phyloP scores from a whole-genome alignment of 129 eudicot genomes.

The Ambrosia trifida region DNA sequence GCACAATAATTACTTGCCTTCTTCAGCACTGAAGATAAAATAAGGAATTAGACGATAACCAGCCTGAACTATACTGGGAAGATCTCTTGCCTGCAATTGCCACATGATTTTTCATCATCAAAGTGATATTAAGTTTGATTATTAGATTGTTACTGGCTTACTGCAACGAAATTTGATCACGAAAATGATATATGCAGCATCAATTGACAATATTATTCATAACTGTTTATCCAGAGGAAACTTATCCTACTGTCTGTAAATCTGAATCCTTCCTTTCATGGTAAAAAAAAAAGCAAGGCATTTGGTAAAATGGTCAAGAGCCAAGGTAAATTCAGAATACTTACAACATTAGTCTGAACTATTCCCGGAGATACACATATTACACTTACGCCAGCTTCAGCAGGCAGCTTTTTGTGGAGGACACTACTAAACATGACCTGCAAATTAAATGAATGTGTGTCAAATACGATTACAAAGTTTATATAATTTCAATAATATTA shows the following conservation, averaged over 20 bases:
- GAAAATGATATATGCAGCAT: conserved; percentile 10
- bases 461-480: not conserved
- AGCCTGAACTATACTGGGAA: conserved; percentile 73
- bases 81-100: conserved; percentile 90
- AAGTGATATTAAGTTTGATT: not conserved
- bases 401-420: conserved; percentile 81
- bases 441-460: conserved; percentile 17
- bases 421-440: conserved; percentile 98
- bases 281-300: not conserved
- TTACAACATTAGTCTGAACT: conserved; percentile 92
- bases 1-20: conserved; percentile 50
- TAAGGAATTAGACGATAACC: conserved; percentile 74
- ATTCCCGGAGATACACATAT: conserved; percentile 93
- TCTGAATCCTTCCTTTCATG: conserved; percentile 6
- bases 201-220: conserved; percentile 1
- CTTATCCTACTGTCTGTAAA: not conserved
- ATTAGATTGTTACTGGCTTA: conserved; percentile 1
- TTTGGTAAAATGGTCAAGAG: not conserved
- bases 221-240: conserved; percentile 6
- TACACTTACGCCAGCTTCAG: conserved; percentile 88
- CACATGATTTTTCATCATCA: not conserved
- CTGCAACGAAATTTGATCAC: conserved; percentile 10
- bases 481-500: not conserved
- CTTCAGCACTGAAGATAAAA: conserved; percentile 83
- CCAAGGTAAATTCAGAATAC: conserved; percentile 29